phyloP scores from a whole-genome alignment of 768 basidiomycete genomes.

The Calocera viscosa region DNA sequence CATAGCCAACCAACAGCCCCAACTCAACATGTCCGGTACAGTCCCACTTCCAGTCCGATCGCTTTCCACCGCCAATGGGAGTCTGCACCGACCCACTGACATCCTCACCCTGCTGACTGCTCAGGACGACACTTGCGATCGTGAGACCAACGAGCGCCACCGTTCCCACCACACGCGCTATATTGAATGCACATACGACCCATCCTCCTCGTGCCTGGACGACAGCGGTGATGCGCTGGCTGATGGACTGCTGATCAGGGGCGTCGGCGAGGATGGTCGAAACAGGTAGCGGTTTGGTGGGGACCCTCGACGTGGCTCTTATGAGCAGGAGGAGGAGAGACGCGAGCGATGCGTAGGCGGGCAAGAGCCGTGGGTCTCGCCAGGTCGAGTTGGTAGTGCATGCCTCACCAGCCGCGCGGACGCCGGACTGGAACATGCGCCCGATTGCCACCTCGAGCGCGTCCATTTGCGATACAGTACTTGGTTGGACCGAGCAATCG shows the following conservation, averaged over 20 bases:
- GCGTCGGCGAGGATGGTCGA: not conserved
- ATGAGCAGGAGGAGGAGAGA: not conserved
- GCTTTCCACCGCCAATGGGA: not conserved
- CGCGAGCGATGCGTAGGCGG: not conserved
- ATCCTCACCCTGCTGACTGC: not conserved
- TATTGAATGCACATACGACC: not conserved
- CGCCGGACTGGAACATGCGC: not conserved
- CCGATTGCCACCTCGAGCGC: not conserved
- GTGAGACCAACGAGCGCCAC: not conserved
- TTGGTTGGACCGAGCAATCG: too few species aligned
- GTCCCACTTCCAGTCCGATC: not conserved
- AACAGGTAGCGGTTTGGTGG: not conserved
- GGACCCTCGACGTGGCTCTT: not conserved
- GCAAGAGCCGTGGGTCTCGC: not conserved
- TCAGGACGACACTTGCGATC: not conserved
- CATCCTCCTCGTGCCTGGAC: conserved; percentile 1
- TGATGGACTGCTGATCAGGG: not conserved
- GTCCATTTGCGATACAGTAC: not conserved
- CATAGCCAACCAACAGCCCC: not conserved
- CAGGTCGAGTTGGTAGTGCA: not conserved
- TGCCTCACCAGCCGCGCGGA: not conserved
- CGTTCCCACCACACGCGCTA: not conserved
- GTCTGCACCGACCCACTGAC: not conserved
- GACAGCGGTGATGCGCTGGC: not conserved
- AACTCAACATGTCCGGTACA: not conserved